These are phyloP conservation scores for Cairneyella variabilis DNA, from an alignment of 495 filamentous ascomycete genomes.

Conservation along the genomic window DNA sequence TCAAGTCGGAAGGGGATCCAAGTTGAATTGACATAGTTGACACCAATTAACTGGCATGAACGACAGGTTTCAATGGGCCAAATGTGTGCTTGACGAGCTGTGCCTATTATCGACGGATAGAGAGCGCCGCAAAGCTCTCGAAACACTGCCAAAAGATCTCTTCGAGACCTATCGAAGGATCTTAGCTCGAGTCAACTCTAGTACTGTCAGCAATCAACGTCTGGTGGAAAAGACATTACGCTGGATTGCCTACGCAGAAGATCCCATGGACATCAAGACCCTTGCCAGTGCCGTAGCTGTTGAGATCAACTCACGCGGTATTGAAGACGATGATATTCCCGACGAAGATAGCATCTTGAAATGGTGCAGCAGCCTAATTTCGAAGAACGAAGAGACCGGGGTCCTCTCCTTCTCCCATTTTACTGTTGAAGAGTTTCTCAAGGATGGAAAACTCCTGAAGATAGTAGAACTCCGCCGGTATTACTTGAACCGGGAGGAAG, in stretches of 20 bases:
- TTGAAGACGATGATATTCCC: slow-evolving; percentile 1
- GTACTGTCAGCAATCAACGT: background rate
- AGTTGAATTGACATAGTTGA: too few relatives aligned
- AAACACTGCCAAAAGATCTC: slow-evolving; percentile 7
- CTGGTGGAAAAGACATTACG: slow-evolving; percentile 3
- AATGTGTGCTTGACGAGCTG: slow-evolving; percentile 5
- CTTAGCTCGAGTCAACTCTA: background rate
- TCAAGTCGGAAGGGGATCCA: too few relatives aligned
- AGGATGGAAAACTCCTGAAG: slow-evolving; percentile 1
- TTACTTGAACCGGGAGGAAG: background rate
- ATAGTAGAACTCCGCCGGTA: background rate
- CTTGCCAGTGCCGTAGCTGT: background rate
- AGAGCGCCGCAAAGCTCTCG: slow-evolving; percentile 1
- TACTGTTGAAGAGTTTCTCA: slow-evolving; percentile 28
- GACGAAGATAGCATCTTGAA: slow-evolving; percentile 7
- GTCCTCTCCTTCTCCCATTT: slow-evolving; percentile 33
- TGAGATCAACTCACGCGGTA: background rate
- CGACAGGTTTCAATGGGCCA: slow-evolving; percentile 13
- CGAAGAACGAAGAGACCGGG: slow-evolving; percentile 28
- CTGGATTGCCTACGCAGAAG: background rate
- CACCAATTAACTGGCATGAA: too few relatives aligned
- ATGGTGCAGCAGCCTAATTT: slow-evolving; percentile 15
- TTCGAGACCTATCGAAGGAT: slow-evolving; percentile 9
- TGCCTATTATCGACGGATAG: slow-evolving; percentile 1
- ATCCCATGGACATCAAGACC: background rate